Evolutionary conservation across 768 basidiomycete species (phyloP).

Genomic region (Suillus decipiens): DNA sequence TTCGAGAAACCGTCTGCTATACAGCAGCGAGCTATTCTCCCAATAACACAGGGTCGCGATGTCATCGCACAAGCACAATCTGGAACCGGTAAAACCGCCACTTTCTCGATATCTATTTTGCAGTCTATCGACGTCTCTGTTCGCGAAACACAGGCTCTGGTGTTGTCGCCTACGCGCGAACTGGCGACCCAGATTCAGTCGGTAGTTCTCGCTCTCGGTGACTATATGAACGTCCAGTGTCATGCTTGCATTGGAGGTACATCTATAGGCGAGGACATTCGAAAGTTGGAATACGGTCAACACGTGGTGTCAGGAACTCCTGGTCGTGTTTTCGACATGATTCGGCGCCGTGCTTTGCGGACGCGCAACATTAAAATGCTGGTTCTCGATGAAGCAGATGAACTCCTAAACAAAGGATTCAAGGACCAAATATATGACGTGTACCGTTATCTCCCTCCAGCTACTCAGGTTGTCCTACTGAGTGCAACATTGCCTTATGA

Average conservation of each 20-base stretch:
- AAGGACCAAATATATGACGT: constrained; percentile 99
- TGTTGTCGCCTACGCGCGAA: constrained; percentile 98
- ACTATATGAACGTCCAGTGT: constrained; percentile 99
- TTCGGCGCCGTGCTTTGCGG: constrained; percentile 87
- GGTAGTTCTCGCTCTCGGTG: constrained; percentile 92
- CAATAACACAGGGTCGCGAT: constrained; percentile 94
- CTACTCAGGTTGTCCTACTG: constrained; percentile 94
- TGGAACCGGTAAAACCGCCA: constrained; percentile 99
- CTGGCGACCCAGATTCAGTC: constrained; percentile 99
- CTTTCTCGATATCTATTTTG: constrained; percentile 96
- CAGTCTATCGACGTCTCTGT: constrained; percentile 96
- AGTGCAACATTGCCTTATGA: constrained; percentile 97
- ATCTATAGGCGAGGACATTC: constrained; percentile 95
- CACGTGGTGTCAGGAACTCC: constrained; percentile 98
- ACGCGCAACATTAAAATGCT: constrained; percentile 99
- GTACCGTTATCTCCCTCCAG: constrained; percentile 95
- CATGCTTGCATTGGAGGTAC: constrained; percentile 98
- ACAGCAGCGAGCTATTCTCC: constrained; percentile 96
- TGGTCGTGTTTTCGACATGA: constrained; percentile 99
- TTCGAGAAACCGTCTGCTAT: constrained; percentile 99
- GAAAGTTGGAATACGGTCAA: constrained; percentile 95
- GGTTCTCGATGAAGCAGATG: constrained; percentile 93
- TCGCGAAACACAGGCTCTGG: constrained; percentile 93
- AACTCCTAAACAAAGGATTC: constrained; percentile 96
- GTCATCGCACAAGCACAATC: constrained; percentile 99